Evolutionary conservation across 2,329 filamentous ascomycete species (phyloP).

Genomic region (Pseudocercospora pini-densiflorae): DNA sequence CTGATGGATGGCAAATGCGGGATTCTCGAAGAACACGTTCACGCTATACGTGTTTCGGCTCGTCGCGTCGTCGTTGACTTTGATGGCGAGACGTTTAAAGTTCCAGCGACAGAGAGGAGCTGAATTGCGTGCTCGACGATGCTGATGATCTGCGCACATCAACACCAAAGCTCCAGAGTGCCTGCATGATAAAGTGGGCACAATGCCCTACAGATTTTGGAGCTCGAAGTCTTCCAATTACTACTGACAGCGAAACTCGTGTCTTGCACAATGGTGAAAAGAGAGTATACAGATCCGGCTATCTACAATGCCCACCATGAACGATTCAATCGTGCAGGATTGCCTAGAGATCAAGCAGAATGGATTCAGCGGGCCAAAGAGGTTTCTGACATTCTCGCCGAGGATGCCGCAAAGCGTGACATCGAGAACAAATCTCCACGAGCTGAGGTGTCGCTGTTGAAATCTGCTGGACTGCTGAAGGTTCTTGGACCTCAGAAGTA

Average conservation of each 20-base stretch:
- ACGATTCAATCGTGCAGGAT: constrained; percentile 29
- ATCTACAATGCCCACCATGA: constrained; percentile 33
- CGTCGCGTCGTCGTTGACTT: constrained; percentile 12
- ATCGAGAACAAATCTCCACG: constrained; percentile 58
- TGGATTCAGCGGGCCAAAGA: constrained; percentile 57
- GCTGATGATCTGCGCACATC: constrained; percentile 11
- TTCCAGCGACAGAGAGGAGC: constrained; percentile 20
- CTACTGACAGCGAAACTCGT: not conserved
- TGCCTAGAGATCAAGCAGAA: constrained; percentile 47
- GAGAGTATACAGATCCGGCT: constrained; percentile 33
- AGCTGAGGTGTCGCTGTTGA: constrained; percentile 58
- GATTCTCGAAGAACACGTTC: not conserved
- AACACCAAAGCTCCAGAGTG: not conserved
- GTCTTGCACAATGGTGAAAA: constrained; percentile 7
- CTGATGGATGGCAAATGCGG: constrained; percentile 16
- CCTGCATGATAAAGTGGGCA: constrained; percentile 5
- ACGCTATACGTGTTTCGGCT: constrained; percentile 7
- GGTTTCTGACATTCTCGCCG: constrained; percentile 54
- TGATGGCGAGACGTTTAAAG: constrained; percentile 6
- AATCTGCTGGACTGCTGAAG: constrained; percentile 57
- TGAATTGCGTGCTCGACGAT: constrained; percentile 20
- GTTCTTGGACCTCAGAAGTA: constrained; percentile 56
- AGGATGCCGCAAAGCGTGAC: constrained; percentile 55
- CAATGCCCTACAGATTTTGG: not conserved
- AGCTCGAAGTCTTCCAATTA: constrained; percentile 18